Conservation (phyloP, 2,329 filamentous ascomycete species). For the Phyllosticta capitalensis region DNA sequence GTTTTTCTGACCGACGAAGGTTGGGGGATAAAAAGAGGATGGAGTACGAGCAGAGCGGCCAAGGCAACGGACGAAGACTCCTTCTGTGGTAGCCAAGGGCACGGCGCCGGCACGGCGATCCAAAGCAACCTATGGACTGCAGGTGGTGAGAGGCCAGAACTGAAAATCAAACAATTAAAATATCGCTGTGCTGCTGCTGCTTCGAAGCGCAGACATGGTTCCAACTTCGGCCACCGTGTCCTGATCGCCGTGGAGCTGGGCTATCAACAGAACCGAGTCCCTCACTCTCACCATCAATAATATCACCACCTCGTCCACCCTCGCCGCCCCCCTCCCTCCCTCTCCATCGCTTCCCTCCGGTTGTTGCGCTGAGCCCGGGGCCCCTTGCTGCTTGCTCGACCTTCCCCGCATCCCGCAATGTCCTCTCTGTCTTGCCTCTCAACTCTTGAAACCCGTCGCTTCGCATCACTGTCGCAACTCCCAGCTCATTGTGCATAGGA, state of each 20-base stretch:
- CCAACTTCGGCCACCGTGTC: not conserved
- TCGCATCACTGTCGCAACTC: not conserved
- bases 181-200: not conserved
- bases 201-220: not conserved
- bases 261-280: not conserved
- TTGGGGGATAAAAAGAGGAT: not conserved
- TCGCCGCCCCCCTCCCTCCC: not conserved
- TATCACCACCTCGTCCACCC: not conserved
- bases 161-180: not conserved
- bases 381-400: not conserved
- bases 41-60: not conserved
- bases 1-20: not conserved
- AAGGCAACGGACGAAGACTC: not conserved
- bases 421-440: not conserved
- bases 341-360: not conserved
- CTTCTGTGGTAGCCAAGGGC: not conserved
- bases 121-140: not conserved
- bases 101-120: not conserved
- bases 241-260: not conserved
- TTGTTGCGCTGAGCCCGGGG: not conserved
- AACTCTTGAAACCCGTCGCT: not conserved
- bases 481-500: too few species aligned
- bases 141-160: not conserved
- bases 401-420: not conserved
- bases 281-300: not conserved